These are phyloP conservation scores for Syzygium aromaticum DNA, from an alignment of 345 rosid species.

Conservation along the genomic window DNA sequence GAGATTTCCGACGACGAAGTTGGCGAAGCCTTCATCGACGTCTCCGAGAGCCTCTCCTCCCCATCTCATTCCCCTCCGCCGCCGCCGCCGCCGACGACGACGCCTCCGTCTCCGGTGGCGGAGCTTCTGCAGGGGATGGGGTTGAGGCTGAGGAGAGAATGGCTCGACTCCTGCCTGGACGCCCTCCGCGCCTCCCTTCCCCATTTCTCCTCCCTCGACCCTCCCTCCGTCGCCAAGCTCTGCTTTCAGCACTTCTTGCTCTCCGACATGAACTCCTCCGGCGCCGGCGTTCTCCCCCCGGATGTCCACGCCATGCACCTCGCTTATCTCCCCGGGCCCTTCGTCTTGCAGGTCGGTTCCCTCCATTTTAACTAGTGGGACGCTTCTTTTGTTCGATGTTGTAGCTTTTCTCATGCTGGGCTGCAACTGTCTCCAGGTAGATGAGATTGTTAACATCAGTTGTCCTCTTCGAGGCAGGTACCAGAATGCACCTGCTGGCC, in stretches of 20 bases:
- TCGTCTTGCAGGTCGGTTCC: conserved; percentile 64
- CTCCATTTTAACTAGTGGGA: not conserved
- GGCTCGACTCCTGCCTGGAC: conserved; percentile 57
- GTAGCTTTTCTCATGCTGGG: conserved; percentile 3
- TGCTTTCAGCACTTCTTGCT: conserved; percentile 67
- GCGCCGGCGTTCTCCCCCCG: conserved; percentile 71
- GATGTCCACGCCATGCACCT: conserved; percentile 58
- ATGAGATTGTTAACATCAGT: conserved; percentile 82
- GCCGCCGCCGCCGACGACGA: conserved; percentile 8
- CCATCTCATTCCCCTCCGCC: conserved; percentile 22
- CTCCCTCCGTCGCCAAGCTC: conserved; percentile 53
- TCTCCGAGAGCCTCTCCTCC: conserved; percentile 31
- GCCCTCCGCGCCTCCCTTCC: conserved; percentile 37
- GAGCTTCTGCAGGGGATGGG: conserved; percentile 47
- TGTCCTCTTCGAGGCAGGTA: conserved; percentile 70
- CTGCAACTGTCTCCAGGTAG: conserved; percentile 47
- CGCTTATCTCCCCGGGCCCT: conserved; percentile 77
- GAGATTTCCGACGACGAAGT: conserved; percentile 40
- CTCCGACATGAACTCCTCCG: conserved; percentile 73
- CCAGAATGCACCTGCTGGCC: conserved; percentile 54
- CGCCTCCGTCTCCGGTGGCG: conserved; percentile 24
- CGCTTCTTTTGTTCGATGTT: not conserved
- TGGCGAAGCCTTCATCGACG: conserved; percentile 45
- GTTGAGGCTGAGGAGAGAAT: conserved; percentile 48
- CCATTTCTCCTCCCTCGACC: conserved; percentile 29